A percentile compares a stretch with the other conserved stretches of the same genome.
Conservation (phyloP, 2,329 filamentous ascomycete genomes). For the Penicillium sp. region DNA sequence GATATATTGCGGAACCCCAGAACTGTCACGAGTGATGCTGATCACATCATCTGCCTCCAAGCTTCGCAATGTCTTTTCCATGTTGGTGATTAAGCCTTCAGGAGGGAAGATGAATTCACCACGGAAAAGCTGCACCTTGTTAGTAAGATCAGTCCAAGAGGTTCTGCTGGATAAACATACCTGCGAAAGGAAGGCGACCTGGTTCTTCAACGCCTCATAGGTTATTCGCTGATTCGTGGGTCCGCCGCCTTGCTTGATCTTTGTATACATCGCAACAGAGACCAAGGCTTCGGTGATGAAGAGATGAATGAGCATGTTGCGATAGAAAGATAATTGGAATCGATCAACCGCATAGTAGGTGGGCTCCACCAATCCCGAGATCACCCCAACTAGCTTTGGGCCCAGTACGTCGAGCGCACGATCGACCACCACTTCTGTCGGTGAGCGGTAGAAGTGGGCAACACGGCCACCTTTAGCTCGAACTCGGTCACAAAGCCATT, state of each 20-base stretch:
- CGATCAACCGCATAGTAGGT: slow-evolving; percentile 94
- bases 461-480: slow-evolving; percentile 86
- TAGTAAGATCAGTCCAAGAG: slow-evolving; percentile 8
- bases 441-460: slow-evolving; percentile 83
- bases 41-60: slow-evolving; percentile 81
- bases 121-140: slow-evolving; percentile 69
- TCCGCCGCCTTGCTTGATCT: slow-evolving; percentile 87
- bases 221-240: slow-evolving; percentile 76
- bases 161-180: slow-evolving; percentile 28
- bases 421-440: slow-evolving; percentile 80
- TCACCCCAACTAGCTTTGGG: slow-evolving; percentile 78
- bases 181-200: slow-evolving; percentile 84
- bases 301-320: slow-evolving; percentile 98
- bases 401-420: slow-evolving; percentile 90
- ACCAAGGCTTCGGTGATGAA: slow-evolving; percentile 94
- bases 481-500: slow-evolving; percentile 85
- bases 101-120: slow-evolving; percentile 96
- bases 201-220: slow-evolving; percentile 71
- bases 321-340: slow-evolving; percentile 96
- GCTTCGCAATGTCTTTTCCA: slow-evolving; percentile 75
- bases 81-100: slow-evolving; percentile 76
- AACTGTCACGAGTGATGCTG: slow-evolving; percentile 60
- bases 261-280: slow-evolving; percentile 85
- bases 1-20: slow-evolving; percentile 62
- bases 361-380: slow-evolving; percentile 79